Base-by-base conservation (phyloP, 2,329 filamentous ascomycete genomes). In the Talaromyces albobiverticillius region DNA sequence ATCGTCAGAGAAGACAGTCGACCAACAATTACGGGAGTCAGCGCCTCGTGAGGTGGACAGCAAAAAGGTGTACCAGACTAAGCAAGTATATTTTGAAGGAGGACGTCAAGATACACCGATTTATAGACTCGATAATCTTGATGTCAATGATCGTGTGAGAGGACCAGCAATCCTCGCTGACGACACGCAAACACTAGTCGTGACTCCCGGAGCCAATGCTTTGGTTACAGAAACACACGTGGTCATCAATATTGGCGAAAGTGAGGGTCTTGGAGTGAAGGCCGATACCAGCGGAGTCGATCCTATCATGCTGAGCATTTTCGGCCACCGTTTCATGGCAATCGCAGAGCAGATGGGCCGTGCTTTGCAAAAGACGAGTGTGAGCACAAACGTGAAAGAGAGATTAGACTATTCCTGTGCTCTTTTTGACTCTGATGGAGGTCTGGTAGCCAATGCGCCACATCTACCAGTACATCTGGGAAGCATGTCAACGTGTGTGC, bases 141-240 rank as follows among this genome's bases (percentile, higher is more conserved):
- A 78, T 1, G 78, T 89, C 5, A 90, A 91, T 2, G 85, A 91
- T 57, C 82, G 84, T 18, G 77, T 96, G 51, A 76, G 80, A 46
- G 92, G 92, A 0, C 92, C 92, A 1, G 91, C 91, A 0, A 89
- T 96, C 72, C 81, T 96, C 55, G 90, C 90, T 2, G 92, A 76
- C 57, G 70, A 71, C n/a, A 74, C 63, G 36, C 90, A 95, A 70
- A 95, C 90, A 0, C 90, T 95, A 54, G 88, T 95, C 0, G 83
- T 95, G 4, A 88, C 88, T 0, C 90, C 90, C 0, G 82, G 80
- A 31, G 82, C 89, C 7, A 82, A 81, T 36, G 90, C 89, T 0
- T 69, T 92, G 8, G 78, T 94, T 29, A 84, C 92, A n/a, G 79
- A 88, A 58, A 93, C 89, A 0, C 90, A 95, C 61, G 88, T 95